Base-by-base conservation (phyloP, 23 red algal species). In the Cyanidiococcus yangmingshanensis region DNA sequence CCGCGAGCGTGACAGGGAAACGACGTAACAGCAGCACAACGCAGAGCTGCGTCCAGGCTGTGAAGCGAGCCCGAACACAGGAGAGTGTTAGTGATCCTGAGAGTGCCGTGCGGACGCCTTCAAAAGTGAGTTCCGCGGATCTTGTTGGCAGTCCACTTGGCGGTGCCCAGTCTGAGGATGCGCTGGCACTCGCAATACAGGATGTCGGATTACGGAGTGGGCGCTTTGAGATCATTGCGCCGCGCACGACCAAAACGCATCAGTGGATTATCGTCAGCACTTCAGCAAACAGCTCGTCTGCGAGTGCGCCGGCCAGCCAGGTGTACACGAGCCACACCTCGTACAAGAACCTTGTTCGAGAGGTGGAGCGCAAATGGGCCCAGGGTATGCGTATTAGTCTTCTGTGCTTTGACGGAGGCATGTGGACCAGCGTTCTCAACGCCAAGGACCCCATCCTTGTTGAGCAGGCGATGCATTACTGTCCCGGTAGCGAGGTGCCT, bases 341-440 rank as follows among this genome's bases (percentile, higher is more conserved):
- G 15, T 96, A 96, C 63, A 67, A 85, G 26, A 96, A 96, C 41
- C 76, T 96, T 31, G 92, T 89, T 0, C 90, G 87, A 76, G 92
- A 96, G 39, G 92, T 96, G 3, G 92, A 96, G 79, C 76, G 86
- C 50, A 96, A 96, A 58, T 96, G 92, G 92, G 76, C 79, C 2
- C 76, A 83, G 1, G 82, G 85, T 16, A 96, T 96, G 92, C 86
- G 92, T 38, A 96, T 96, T 76, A 88, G 85, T 17, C 76, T 79
- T n/a, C 76, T 96, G 30, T 90, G 89, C 68, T 96, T 96, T 79
- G 89, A 80, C 30, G 92, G 87, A n/a, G 79, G 80, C 17, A 96
- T 96, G 92, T 96, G 92, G 92, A 96, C 92, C 2, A 87, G 87
- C 33, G 92, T 96, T 27, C 86, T 96, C 17, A 96, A 96, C 76